These are phyloP conservation scores for Yamadazyma pseudoaaseri DNA, from an alignment of 1,139 yeast species.

Conservation along the genomic window DNA sequence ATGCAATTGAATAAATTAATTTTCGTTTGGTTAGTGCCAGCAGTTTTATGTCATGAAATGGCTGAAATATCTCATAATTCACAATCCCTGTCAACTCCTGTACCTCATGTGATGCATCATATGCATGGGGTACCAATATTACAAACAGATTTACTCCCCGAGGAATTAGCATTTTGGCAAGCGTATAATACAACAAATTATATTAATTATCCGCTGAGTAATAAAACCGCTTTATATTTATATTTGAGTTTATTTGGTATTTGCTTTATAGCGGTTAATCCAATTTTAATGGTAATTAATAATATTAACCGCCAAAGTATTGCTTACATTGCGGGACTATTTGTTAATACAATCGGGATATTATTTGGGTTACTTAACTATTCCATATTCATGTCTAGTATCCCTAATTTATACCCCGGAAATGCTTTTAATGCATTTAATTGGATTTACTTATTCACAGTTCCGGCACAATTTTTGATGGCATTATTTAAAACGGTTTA, in stretches of 20 bases:
- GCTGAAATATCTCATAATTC: not conserved
- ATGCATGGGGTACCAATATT: constrained; percentile 78
- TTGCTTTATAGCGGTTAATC: constrained; percentile 62
- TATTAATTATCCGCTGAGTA: constrained; percentile 53
- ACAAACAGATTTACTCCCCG: constrained; percentile 64
- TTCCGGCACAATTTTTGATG: constrained; percentile 52
- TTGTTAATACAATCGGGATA: constrained; percentile 47
- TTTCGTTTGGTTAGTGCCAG: too few species aligned
- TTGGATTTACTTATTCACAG: constrained; percentile 52
- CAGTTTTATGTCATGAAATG: constrained; percentile 1
- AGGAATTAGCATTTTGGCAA: constrained; percentile 78
- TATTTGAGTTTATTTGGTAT: constrained; percentile 52
- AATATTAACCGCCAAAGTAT: constrained; percentile 48
- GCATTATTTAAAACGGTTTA: constrained; percentile 31
- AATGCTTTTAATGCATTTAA: constrained; percentile 73
- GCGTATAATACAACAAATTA: constrained; percentile 78
- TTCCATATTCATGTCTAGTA: constrained; percentile 57
- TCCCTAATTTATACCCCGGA: constrained; percentile 68
- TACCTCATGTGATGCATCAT: constrained; percentile 53
- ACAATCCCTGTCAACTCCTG: too few species aligned
- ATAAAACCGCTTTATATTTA: constrained; percentile 51
- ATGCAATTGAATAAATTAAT: too few species aligned
- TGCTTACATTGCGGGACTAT: constrained; percentile 56
- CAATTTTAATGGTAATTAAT: constrained; percentile 65
- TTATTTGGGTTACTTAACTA: constrained; percentile 56